phyloP scores from a whole-genome alignment of 257 asterid genomes.

The Plectranthus barbatus region DNA sequence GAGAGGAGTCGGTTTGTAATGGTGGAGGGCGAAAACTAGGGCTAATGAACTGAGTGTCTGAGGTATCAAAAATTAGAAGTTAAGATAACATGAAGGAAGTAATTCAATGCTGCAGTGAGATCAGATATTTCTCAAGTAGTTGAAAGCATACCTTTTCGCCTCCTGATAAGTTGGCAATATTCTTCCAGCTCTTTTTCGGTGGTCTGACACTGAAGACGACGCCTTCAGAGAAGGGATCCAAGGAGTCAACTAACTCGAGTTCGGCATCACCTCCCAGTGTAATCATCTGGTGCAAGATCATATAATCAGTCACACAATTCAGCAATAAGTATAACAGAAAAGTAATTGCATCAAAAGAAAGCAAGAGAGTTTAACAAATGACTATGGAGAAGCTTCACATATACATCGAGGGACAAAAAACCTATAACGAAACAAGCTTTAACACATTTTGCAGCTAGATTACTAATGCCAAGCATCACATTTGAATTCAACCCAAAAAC shows the following conservation, averaged over 20 bases:
- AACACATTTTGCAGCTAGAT: neutral
- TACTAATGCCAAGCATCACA: neutral
- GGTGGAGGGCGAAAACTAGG: conserved; percentile 97
- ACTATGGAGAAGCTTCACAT: too few relatives aligned
- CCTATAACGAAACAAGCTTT: neutral
- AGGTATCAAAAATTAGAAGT: conserved; percentile 8
- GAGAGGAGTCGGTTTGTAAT: conserved; percentile 96
- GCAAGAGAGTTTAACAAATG: too few relatives aligned
- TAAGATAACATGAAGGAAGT: neutral
- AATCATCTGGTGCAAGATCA: conserved; percentile 62
- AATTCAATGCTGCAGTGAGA: neutral
- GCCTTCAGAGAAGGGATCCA: conserved; percentile 98
- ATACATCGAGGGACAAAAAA: too few relatives aligned
- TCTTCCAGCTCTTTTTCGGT: conserved; percentile 99
- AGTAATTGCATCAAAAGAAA: too few relatives aligned
- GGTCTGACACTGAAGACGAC: conserved; percentile 98
- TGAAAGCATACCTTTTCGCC: conserved; percentile 75
- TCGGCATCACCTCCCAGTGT: conserved; percentile 99
- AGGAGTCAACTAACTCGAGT: conserved; percentile 87
- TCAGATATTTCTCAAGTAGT: neutral
- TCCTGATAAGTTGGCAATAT: conserved; percentile 92
- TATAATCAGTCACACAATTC: neutral
- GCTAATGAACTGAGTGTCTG: conserved; percentile 98
- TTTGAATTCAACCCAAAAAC: too few relatives aligned
- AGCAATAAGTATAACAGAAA: neutral